Percentiles rank a stretch among this genome's conserved stretches.
Conservation (phyloP, 495 filamentous ascomycete genomes). For the Wilcoxina mikolae region DNA sequence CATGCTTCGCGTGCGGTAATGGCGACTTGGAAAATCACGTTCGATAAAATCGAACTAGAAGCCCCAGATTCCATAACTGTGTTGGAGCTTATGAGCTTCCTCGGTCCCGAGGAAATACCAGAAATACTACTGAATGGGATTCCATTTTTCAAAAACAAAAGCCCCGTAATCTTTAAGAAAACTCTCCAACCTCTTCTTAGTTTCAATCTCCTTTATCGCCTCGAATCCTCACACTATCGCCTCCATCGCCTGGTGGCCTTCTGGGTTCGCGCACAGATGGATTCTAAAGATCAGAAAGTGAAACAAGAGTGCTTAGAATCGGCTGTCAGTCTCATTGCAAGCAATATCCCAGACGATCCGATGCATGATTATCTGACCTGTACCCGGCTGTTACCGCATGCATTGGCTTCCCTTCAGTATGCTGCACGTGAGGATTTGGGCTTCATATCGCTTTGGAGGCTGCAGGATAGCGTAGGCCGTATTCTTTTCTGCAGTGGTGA, state of each 20-base stretch:
- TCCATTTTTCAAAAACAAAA: not conserved
- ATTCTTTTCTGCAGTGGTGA: slow-evolving; percentile 9
- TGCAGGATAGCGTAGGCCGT: not conserved
- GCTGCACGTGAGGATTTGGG: not conserved
- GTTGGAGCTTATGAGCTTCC: slow-evolving; percentile 12
- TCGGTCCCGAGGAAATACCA: slow-evolving; percentile 11
- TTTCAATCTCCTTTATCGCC: not conserved
- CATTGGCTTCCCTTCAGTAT: not conserved
- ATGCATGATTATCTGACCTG: not conserved
- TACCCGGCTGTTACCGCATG: not conserved
- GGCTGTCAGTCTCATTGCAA: not conserved
- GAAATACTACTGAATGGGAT: not conserved
- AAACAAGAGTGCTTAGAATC: not conserved
- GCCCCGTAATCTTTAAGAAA: not conserved
- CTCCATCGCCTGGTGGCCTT: not conserved
- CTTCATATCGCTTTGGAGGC: not conserved
- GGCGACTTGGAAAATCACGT: slow-evolving; percentile 9
- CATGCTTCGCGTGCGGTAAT: slow-evolving; percentile 6
- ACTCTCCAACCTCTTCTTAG: not conserved
- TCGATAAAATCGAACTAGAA: slow-evolving; percentile 7
- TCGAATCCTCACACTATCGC: not conserved
- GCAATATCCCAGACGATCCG: not conserved
- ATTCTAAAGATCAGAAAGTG: not conserved
- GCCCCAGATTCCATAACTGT: slow-evolving; percentile 5
- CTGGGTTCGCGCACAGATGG: not conserved